Conservation (phyloP, 345 rosid species). For the Corymbia maculata region DNA sequence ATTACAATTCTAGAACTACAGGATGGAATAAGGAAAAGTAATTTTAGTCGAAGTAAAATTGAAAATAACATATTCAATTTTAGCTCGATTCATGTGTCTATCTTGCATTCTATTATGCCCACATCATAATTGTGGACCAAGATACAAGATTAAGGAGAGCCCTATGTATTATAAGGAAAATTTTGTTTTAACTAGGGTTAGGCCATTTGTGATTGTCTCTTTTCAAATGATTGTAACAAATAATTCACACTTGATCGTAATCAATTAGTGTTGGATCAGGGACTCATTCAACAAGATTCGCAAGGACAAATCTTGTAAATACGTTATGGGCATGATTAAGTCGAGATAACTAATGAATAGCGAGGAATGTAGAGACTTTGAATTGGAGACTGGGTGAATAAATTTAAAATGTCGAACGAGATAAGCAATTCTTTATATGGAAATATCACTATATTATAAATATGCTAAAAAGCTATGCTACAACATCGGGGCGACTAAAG, state of each 20-base stretch:
- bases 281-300: not conserved
- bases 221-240: too few relatives aligned
- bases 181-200: too few relatives aligned
- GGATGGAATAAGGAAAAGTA: not conserved
- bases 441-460: too few relatives aligned
- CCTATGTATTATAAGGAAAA: not conserved
- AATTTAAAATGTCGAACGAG: not conserved
- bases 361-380: too few relatives aligned
- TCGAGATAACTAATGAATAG: too few relatives aligned
- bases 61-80: not conserved
- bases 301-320: not conserved
- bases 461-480: not conserved
- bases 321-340: too few relatives aligned
- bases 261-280: accelerated
- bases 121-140: not conserved
- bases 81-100: not conserved
- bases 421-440: not conserved
- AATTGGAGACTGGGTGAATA: not conserved
- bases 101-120: not conserved
- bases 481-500: not conserved
- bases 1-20: not conserved
- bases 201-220: accelerated
- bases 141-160: not conserved
- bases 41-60: not conserved
- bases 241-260: not conserved